These are phyloP conservation scores for Aureobasidium melanogenum DNA, from an alignment of 2,329 filamentous ascomycete genomes.

Conservation along the genomic window DNA sequence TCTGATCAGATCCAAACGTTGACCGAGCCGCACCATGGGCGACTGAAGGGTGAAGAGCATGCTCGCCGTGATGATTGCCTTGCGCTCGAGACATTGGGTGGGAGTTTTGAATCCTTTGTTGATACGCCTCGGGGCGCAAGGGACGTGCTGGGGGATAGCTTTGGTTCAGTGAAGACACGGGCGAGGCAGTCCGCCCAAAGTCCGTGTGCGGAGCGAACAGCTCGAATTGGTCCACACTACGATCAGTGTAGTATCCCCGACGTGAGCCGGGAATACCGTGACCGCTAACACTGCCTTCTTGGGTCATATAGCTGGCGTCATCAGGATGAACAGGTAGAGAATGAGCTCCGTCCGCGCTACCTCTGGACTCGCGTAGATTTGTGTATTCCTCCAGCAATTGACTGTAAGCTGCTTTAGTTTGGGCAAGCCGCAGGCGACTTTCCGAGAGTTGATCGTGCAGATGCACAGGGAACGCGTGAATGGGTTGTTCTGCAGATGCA, in stretches of 20 bases:
- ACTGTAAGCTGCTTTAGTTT: slow-evolving; percentile 44
- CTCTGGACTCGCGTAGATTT: slow-evolving; percentile 28
- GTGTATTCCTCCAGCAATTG: slow-evolving; percentile 42
- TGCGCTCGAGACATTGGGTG: neutral
- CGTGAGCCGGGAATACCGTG: neutral
- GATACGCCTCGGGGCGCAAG: slow-evolving; percentile 1
- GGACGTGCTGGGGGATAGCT: slow-evolving; percentile 10
- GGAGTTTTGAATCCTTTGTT: neutral
- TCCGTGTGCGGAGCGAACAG: slow-evolving; percentile 16
- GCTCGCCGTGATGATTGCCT: neutral
- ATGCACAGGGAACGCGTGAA: neutral
- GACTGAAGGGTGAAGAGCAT: neutral
- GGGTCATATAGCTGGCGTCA: neutral
- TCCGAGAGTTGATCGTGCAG: slow-evolving; percentile 23
- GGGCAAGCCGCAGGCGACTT: slow-evolving; percentile 37
- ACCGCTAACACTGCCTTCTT: neutral
- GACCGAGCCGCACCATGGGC: slow-evolving; percentile 1
- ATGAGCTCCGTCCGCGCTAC: slow-evolving; percentile 13
- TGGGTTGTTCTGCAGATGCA: neutral
- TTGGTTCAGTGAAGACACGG: slow-evolving; percentile 12
- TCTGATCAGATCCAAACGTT: neutral
- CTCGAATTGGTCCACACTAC: slow-evolving; percentile 7
- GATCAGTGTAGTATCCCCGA: slow-evolving; percentile 1
- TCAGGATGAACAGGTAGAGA: neutral
- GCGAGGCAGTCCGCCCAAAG: neutral